A percentile compares a stretch with the other conserved stretches of the same genome.
Conservation (phyloP, 139 green algal species). For the Zygnema circumcarinatum region DNA sequence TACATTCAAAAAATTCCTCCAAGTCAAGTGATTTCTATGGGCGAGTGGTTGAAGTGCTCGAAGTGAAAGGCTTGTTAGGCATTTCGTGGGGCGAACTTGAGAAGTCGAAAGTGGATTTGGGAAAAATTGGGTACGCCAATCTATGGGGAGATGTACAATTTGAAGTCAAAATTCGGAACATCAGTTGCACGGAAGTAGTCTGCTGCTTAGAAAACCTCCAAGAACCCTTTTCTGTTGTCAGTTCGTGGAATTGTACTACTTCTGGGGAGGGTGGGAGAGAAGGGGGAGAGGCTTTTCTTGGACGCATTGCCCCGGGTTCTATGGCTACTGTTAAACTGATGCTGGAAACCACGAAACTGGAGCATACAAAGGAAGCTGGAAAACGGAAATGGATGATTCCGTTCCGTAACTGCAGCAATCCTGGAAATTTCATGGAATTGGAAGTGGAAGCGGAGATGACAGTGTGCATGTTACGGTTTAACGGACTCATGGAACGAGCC, state of each 20-base stretch:
- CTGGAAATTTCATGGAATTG: constrained; percentile 4
- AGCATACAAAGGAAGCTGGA: constrained; percentile 19
- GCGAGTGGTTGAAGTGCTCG: not conserved
- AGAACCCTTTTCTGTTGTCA: not conserved
- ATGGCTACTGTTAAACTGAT: constrained; percentile 1
- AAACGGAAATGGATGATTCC: not conserved
- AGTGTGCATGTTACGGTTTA: constrained; percentile 2
- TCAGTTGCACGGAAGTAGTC: not conserved
- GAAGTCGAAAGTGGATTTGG: not conserved
- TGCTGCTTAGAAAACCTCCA: not conserved
- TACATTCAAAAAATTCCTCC: too few species aligned
- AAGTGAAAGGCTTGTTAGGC: not conserved
- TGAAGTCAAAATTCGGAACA: constrained; percentile 6
- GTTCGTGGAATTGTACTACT: not conserved
- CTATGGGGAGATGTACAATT: constrained; percentile 18
- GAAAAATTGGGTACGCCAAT: constrained; percentile 25
- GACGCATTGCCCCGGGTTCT: not conserved
- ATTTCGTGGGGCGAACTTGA: not conserved
- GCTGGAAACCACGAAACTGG: not conserved
- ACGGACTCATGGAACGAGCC: constrained; percentile 8
- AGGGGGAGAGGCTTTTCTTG: not conserved
- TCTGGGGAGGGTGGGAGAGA: not conserved
- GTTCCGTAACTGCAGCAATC: constrained; percentile 9
- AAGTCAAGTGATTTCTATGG: too few species aligned
- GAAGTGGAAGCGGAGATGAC: constrained; percentile 12